Evolutionary conservation across 768 basidiomycete species (phyloP).

Genomic region (Amanita phalloides): DNA sequence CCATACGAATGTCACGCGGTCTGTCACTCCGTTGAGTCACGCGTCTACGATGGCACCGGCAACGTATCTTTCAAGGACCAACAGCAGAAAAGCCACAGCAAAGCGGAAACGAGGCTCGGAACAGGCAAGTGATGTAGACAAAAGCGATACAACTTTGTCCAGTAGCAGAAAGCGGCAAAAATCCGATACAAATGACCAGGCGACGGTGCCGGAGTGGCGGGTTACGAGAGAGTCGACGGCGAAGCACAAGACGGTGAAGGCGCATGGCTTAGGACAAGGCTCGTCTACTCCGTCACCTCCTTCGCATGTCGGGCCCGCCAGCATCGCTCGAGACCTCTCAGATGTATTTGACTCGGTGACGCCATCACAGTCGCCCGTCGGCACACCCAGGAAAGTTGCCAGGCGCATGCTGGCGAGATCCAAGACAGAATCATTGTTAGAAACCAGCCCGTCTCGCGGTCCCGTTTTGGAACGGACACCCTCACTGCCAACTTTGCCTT

Average conservation of each 20-base stretch:
- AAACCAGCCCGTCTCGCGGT: conserved; percentile 10
- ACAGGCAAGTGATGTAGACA: background rate
- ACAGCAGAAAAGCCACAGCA: conserved; percentile 19
- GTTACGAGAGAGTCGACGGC: background rate
- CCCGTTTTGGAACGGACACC: conserved; percentile 20
- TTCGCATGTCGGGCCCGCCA: conserved; percentile 10
- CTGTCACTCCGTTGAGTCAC: conserved; percentile 8
- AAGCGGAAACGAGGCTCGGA: conserved; percentile 16
- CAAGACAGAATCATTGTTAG: conserved; percentile 45
- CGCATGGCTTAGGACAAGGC: background rate
- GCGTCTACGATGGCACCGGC: conserved; percentile 3
- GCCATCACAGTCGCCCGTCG: conserved; percentile 15
- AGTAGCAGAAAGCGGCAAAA: background rate
- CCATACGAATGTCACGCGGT: conserved; percentile 36
- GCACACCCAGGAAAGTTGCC: conserved; percentile 35
- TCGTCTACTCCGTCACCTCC: background rate
- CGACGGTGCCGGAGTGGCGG: background rate
- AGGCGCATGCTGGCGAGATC: conserved; percentile 68
- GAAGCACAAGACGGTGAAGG: background rate
- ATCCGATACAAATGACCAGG: background rate
- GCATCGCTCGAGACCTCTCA: conserved; percentile 31
- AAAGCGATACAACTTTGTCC: background rate
- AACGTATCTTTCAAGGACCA: conserved; percentile 21
- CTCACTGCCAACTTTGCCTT: conserved; percentile 25
- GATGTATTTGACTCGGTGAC: conserved; percentile 31